Conservation (phyloP, 1,139 yeast genomes). For the Nadsonia commutata region DNA sequence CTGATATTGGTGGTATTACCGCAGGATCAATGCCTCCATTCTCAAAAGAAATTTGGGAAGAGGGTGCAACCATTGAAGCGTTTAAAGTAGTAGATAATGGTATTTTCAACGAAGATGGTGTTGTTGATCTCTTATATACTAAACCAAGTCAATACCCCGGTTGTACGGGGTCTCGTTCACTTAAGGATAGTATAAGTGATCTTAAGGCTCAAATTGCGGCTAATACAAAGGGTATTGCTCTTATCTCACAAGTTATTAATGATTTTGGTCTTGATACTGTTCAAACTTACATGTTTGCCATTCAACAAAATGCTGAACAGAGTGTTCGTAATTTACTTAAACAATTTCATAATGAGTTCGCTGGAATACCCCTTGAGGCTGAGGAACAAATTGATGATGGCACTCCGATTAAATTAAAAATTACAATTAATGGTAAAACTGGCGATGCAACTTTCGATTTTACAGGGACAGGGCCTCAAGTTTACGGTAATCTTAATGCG, state of each 20-base stretch:
- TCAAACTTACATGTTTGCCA: conserved; percentile 44
- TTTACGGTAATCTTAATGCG: conserved; percentile 48
- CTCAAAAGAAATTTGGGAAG: conserved; percentile 46
- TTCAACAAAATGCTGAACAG: conserved; percentile 43
- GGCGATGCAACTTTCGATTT: conserved; percentile 46
- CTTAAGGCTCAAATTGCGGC: conserved; percentile 57
- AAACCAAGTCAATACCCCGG: conserved; percentile 43
- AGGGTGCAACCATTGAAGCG: conserved; percentile 46
- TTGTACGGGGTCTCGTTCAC: conserved; percentile 45
- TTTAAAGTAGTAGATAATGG: conserved; percentile 42
- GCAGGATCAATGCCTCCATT: conserved; percentile 58
- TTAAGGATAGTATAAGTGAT: conserved; percentile 47
- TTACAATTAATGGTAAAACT: conserved; percentile 28
- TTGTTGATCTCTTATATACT: conserved; percentile 31
- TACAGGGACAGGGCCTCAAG: conserved; percentile 44
- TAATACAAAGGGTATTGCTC: conserved; percentile 44
- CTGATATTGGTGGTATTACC: conserved; percentile 52
- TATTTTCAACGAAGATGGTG: conserved; percentile 38
- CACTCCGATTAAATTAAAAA: conserved; percentile 32
- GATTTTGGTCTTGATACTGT: conserved; percentile 40
- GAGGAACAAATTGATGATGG: conserved; percentile 51
- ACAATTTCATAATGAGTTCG: conserved; percentile 20
- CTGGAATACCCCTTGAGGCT: conserved; percentile 12
- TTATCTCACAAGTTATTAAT: conserved; percentile 33
- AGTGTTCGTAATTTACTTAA: conserved; percentile 36